phyloP scores from a whole-genome alignment of 352 stramenopile genomes.

The Phytophthora brassicae region DNA sequence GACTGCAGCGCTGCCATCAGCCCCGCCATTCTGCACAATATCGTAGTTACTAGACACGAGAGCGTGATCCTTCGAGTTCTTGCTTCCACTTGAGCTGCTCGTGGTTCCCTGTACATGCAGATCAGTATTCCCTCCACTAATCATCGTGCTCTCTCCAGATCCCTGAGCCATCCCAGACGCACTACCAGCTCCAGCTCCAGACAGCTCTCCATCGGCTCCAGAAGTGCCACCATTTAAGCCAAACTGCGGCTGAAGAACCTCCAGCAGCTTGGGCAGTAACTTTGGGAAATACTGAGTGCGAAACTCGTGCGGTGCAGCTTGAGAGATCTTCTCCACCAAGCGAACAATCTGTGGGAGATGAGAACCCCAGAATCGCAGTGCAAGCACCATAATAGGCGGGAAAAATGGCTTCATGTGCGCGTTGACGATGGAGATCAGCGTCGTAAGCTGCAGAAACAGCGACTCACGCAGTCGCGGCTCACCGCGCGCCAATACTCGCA shows the following conservation, averaged over 20 bases:
- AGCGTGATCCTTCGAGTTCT: slow-evolving; percentile 13
- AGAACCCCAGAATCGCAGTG: slow-evolving; percentile 95
- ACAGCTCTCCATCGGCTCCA: slow-evolving; percentile 25
- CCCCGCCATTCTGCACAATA: slow-evolving; percentile 28
- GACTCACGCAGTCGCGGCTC: slow-evolving; percentile 93
- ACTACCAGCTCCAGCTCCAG: slow-evolving; percentile 23
- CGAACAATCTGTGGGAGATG: slow-evolving; percentile 96
- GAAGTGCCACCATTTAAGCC: slow-evolving; percentile 69
- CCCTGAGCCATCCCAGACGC: slow-evolving; percentile 5
- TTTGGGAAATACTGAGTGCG: slow-evolving; percentile 84
- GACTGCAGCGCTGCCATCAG: slow-evolving; percentile 16
- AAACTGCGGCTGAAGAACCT: slow-evolving; percentile 81
- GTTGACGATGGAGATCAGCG: slow-evolving; percentile 95
- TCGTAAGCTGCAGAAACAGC: slow-evolving; percentile 96
- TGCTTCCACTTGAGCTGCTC: slow-evolving; percentile 15
- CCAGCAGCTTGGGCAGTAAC: slow-evolving; percentile 87
- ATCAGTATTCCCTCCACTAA: slow-evolving; percentile 15
- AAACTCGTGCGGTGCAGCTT: slow-evolving; percentile 79
- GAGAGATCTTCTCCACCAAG: slow-evolving; percentile 92
- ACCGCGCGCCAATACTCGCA: slow-evolving; percentile 91
- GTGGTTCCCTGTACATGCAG: slow-evolving; percentile 15
- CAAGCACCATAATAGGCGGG: slow-evolving; percentile 94
- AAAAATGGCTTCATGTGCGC: slow-evolving; percentile 97
- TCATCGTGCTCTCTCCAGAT: slow-evolving; percentile 17
- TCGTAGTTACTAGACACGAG: slow-evolving; percentile 30